Evolutionary conservation across 202 grass and related monocot species (phyloP).

Genomic region (Schoenoplectus triqueter): DNA sequence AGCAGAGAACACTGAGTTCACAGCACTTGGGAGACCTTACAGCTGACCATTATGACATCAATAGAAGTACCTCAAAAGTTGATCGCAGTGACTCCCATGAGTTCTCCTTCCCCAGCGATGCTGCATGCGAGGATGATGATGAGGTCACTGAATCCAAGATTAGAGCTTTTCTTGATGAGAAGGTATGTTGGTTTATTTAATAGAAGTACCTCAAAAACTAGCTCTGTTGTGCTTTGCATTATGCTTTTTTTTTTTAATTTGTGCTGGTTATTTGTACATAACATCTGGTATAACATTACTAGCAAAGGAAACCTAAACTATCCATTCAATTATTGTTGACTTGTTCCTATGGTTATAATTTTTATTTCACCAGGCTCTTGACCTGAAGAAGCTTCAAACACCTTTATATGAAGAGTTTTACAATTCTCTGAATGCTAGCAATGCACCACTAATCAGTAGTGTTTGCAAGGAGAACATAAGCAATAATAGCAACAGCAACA

Average conservation of each 20-base stretch:
- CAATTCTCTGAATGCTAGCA: conserved; percentile 67
- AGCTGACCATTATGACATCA: conserved; percentile 47
- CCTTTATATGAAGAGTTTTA: conserved; percentile 98
- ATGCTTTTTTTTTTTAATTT: background rate
- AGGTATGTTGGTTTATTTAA: conserved; percentile 48
- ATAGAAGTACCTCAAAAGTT: conserved; percentile 26
- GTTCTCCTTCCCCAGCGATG: conserved; percentile 68
- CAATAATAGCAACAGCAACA: conserved; percentile 55
- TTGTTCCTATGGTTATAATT: background rate
- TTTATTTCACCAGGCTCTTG: conserved; percentile 68
- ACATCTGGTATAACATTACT: background rate
- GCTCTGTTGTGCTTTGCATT: background rate
- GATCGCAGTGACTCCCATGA: conserved; percentile 48
- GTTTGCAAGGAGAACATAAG: conserved; percentile 59
- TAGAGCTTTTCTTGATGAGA: conserved; percentile 92
- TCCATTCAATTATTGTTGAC: too few relatives aligned
- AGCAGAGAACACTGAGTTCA: conserved; percentile 48
- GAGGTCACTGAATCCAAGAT: conserved; percentile 93
- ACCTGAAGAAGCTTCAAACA: conserved; percentile 95
- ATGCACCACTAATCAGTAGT: conserved; percentile 53
- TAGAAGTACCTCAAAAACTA: background rate
- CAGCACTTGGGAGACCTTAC: conserved; percentile 52
- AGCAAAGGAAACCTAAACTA: conserved; percentile 24
- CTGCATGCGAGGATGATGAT: conserved; percentile 77
- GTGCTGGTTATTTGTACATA: background rate